Evolutionary conservation across 2,329 filamentous ascomycete species (phyloP).

Genomic region (Cercospora sp.): DNA sequence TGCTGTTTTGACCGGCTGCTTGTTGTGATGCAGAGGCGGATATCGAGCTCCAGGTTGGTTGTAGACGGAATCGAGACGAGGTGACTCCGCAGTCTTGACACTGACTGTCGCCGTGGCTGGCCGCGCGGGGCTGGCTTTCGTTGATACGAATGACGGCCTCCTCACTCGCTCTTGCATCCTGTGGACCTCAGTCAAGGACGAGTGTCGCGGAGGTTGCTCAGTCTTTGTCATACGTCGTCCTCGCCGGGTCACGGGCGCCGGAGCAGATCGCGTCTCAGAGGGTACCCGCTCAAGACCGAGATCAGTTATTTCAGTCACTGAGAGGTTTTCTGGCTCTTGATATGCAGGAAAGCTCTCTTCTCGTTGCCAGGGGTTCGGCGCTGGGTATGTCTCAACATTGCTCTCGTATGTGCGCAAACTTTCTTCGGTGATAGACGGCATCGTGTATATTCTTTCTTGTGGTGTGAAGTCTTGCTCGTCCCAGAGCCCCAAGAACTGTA

Average conservation of each 20-base stretch:
- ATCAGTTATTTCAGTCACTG: not conserved
- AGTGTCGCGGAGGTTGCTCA: constrained; percentile 17
- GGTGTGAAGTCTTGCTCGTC: not conserved
- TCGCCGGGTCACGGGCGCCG: constrained; percentile 9
- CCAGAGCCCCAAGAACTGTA: not conserved
- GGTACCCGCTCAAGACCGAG: constrained; percentile 3
- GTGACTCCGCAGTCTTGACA: constrained; percentile 24
- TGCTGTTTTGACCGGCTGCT: constrained; percentile 22
- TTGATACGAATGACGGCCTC: constrained; percentile 16
- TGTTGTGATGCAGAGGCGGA: not conserved
- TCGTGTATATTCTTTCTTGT: not conserved
- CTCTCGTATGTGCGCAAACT: constrained; percentile 3
- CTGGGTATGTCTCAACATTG: not conserved
- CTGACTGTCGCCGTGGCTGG: constrained; percentile 29
- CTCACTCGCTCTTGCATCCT: constrained; percentile 18
- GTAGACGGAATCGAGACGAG: constrained; percentile 25
- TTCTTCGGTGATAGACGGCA: constrained; percentile 12
- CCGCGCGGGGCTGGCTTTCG: constrained; percentile 23
- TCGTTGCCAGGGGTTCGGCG: not conserved
- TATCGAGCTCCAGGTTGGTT: constrained; percentile 17
- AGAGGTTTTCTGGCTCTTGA: not conserved
- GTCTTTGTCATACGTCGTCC: constrained; percentile 18
- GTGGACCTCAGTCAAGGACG: constrained; percentile 22
- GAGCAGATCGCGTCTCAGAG: constrained; percentile 6
- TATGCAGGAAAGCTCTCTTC: not conserved